These are phyloP conservation scores for Zygotorulaspora danielsina DNA, from an alignment of 805 yeast species.

Conservation along the genomic window DNA sequence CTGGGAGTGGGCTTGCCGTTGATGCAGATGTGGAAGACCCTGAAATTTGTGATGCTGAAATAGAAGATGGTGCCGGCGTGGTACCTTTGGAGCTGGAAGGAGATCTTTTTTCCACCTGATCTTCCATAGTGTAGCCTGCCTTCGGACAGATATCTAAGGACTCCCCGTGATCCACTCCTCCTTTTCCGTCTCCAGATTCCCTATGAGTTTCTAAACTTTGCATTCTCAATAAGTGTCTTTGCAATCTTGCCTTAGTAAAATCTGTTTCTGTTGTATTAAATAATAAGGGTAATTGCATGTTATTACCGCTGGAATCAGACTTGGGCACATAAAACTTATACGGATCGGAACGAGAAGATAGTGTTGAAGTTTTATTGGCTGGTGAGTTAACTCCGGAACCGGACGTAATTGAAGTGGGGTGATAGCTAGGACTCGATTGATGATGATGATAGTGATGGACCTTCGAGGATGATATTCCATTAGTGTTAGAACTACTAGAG, in stretches of 20 bases:
- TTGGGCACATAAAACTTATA: slow-evolving; percentile 29
- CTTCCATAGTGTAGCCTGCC: background rate
- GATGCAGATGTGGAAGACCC: slow-evolving; percentile 3
- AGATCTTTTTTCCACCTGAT: background rate
- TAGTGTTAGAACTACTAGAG: slow-evolving; percentile 8
- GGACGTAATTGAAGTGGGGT: slow-evolving; percentile 9
- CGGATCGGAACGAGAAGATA: slow-evolving; percentile 19
- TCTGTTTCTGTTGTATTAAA: slow-evolving; percentile 31
- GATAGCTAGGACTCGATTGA: slow-evolving; percentile 14
- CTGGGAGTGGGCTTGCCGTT: slow-evolving; percentile 10
- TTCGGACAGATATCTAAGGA: background rate
- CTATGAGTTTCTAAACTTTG: slow-evolving; percentile 3
- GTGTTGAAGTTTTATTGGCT: slow-evolving; percentile 2
- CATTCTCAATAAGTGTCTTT: slow-evolving; percentile 22
- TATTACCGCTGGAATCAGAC: slow-evolving; percentile 11
- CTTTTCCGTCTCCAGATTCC: background rate
- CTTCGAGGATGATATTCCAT: slow-evolving; percentile 12
- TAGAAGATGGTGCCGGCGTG: background rate
- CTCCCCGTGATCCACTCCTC: slow-evolving; percentile 1
- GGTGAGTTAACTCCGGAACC: slow-evolving; percentile 3
- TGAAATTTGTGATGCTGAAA: background rate
- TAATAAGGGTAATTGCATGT: slow-evolving; percentile 28
- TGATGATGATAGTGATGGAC: slow-evolving; percentile 19
- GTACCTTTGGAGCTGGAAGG: background rate
- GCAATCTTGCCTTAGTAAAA: slow-evolving; percentile 32